phyloP scores from a whole-genome alignment of 371 early-diverging fungal genomes.

The Mycotypha africana region DNA sequence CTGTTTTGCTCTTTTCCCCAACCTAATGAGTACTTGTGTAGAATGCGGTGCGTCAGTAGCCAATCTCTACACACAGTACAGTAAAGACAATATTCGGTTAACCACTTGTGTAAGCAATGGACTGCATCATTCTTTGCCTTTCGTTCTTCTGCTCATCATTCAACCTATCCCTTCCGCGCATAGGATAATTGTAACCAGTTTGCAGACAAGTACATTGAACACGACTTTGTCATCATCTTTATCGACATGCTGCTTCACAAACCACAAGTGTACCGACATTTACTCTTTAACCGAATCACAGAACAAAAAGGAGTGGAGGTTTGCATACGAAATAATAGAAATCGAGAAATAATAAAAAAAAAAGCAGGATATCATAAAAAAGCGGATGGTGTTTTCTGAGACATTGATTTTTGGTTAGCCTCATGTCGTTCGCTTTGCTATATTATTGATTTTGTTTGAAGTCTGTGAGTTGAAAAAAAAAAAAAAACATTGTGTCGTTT shows the following conservation, averaged over 20 bases:
- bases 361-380: too few relatives aligned
- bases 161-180: neutral
- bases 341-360: too few relatives aligned
- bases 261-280: conserved; percentile 87
- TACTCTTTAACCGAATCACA: conserved; percentile 73
- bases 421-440: conserved; percentile 70
- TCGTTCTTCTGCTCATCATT: too few relatives aligned
- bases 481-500: neutral
- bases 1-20: neutral
- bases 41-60: conserved; percentile 78
- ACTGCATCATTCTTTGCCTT: too few relatives aligned
- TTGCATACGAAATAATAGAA: too few relatives aligned
- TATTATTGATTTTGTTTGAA: conserved; percentile 84
- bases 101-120: conserved; percentile 77
- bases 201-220: conserved; percentile 94
- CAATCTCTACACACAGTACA: conserved; percentile 85
- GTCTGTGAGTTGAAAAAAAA: conserved; percentile 55
- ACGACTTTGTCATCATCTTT: conserved; percentile 85
- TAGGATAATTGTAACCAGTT: conserved; percentile 75
- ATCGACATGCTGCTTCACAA: conserved; percentile 93
- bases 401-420: conserved; percentile 36
- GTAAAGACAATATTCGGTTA: conserved; percentile 84
- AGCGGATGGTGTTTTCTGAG: too few relatives aligned
- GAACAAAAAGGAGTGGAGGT: conserved; percentile 51
- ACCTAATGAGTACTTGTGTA: conserved; percentile 70